Conservation (phyloP, 345 rosid species). For the Aquilaria sinensis region DNA sequence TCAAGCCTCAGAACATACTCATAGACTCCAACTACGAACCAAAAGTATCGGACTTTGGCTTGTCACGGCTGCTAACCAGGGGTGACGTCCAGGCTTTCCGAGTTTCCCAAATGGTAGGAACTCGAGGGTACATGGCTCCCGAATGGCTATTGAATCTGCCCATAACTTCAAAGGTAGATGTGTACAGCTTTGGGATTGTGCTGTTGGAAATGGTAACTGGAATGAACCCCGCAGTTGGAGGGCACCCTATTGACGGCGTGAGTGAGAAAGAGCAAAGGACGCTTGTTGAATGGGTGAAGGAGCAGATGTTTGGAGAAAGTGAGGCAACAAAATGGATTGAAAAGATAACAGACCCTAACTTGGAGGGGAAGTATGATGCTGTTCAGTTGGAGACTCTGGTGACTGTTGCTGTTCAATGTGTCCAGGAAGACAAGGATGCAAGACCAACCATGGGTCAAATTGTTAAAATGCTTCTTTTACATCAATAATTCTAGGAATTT, state of each 20-base stretch:
- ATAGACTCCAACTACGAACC: conserved; percentile 29
- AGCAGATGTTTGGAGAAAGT: conserved; percentile 7
- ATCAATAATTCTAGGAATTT: too few species aligned
- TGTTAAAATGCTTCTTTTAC: conserved; percentile 20
- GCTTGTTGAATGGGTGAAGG: conserved; percentile 22
- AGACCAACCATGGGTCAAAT: conserved; percentile 34
- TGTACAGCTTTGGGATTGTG: conserved; percentile 39
- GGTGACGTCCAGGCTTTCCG: conserved; percentile 7
- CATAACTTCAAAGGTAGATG: conserved; percentile 31
- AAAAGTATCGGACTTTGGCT: conserved; percentile 35
- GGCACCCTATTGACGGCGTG: background rate
- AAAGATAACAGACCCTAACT: conserved; percentile 14
- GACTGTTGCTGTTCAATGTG: conserved; percentile 22
- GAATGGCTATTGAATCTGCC: conserved; percentile 19
- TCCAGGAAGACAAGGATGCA: conserved; percentile 21
- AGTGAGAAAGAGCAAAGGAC: conserved; percentile 9
- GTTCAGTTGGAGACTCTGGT: conserved; percentile 17
- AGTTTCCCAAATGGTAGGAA: conserved; percentile 16
- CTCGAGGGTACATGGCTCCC: conserved; percentile 30
- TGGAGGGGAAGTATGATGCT: conserved; percentile 8
- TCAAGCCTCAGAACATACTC: conserved; percentile 36
- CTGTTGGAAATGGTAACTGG: conserved; percentile 33
- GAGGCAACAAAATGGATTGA: conserved; percentile 14
- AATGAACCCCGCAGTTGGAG: conserved; percentile 5
- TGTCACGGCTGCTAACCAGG: conserved; percentile 26